Base-by-base conservation (phyloP, 441 rosid genomes). In the Erodium trifolium region DNA sequence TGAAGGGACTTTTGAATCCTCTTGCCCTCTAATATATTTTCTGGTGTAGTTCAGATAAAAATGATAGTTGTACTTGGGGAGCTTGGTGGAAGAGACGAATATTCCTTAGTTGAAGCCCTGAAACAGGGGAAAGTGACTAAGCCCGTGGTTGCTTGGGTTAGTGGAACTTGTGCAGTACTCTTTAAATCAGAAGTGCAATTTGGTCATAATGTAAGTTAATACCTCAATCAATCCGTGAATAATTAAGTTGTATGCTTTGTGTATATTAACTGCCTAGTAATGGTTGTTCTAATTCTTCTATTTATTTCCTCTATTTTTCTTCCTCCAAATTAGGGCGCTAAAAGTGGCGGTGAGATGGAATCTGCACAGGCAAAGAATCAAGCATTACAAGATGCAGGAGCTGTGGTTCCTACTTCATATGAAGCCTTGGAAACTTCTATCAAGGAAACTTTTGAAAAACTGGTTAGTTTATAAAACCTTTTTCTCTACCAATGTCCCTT, bases 351-450 rank as follows among this genome's bases (percentile, higher is more conserved):
- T 13, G 99, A 88, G 83, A 73, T 91, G 93, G 99, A 94, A 78
- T 94, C 99, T 60, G 97, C 99, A 67, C 99, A 94, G 81, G 99
- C 91, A 18, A 94, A 94, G 89, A 94, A 90, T 78, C 92, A 91
- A 81, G 97, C 97, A 59, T 81, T 93, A 18, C 75, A 71, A 73
- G 96, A 89, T 31, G 97, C 87, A 11, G 97, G 97, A 76, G 98
- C 98, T 71, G 85, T 78, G 78, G 98, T 93, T 77, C 96, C 98
- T 70, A 88, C 94, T 66, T 93, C 98, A 17, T 93, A 78, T 43
- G 97, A 91, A 85, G 88, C 96, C 64, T 72, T 93, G 49, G 97
- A 93, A 78, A 71, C 78, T 67, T 78, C 84, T 75, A 83, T 91
- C 71, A 85, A 89, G 82, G 95, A 93, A 71, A 85, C 98, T 75